Percentiles rank a stretch among this genome's conserved stretches.
phyloP scores from a whole-genome alignment of 2,329 filamentous ascomycete genomes.

The Shiraia sp. region DNA sequence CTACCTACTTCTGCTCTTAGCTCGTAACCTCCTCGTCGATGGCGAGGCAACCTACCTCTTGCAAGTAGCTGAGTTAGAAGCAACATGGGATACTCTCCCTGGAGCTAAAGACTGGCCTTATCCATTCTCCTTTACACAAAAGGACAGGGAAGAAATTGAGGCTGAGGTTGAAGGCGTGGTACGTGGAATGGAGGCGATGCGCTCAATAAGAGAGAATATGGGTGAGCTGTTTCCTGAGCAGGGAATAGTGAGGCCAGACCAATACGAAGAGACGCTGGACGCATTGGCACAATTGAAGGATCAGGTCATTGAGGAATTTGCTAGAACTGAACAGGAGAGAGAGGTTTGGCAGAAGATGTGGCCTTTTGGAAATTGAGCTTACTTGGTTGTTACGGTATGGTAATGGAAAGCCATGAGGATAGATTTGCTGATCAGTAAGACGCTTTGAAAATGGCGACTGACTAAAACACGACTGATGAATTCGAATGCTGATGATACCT shows the following conservation, averaged over 20 bases:
- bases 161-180: constrained; percentile 27
- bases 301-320: constrained; percentile 26
- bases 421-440: no score
- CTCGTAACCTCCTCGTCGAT: constrained; percentile 40
- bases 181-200: constrained; percentile 35
- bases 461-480: no score
- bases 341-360: constrained; percentile 25
- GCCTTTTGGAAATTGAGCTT: constrained; percentile 23
- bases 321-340: constrained; percentile 19
- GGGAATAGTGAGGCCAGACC: constrained; percentile 25
- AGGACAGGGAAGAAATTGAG: constrained; percentile 26
- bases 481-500: no score
- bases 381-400: no score
- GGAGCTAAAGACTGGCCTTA: constrained; percentile 13
- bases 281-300: constrained; percentile 30
- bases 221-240: constrained; percentile 31
- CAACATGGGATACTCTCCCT: constrained; percentile 27
- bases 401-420: no score
- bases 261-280: constrained; percentile 28
- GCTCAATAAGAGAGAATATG: constrained; percentile 22
- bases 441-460: no score
- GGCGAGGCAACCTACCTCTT: constrained; percentile 36
- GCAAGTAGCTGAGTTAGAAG: constrained; percentile 30
- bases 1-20: constrained; percentile 35
- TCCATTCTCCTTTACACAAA: constrained; percentile 25